Evolutionary conservation across 192 early-diverging fungal species (phyloP).

Genomic region (Entophlyctis luteolus): DNA sequence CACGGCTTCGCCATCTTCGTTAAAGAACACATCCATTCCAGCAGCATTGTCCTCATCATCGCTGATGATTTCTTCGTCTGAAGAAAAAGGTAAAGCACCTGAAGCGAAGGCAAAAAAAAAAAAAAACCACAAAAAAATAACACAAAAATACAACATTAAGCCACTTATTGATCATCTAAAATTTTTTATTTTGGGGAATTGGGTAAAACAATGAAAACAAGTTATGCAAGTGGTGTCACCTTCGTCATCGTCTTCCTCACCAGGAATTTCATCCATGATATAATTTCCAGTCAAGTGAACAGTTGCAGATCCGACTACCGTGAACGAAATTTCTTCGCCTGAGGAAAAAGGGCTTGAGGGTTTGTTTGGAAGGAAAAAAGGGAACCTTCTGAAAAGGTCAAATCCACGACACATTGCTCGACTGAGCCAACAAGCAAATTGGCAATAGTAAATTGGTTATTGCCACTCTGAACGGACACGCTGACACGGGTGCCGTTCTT

Average conservation of each 20-base stretch:
- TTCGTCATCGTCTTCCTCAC: constrained; percentile 35
- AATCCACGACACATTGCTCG: constrained; percentile 75
- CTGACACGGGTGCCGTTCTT: constrained; percentile 59
- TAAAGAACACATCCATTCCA: constrained; percentile 24
- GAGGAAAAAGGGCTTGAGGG: no score
- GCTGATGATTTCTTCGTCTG: background rate
- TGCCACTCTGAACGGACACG: constrained; percentile 65
- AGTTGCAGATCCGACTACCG: constrained; percentile 56
- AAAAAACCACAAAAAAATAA: background rate
- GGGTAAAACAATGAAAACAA: background rate
- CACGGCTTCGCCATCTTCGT: constrained; percentile 36
- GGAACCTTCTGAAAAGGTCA: constrained; percentile 39
- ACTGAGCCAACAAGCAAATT: constrained; percentile 70
- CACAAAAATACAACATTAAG: background rate
- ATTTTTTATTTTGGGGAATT: background rate
- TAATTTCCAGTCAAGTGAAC: constrained; percentile 72
- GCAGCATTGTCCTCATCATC: background rate
- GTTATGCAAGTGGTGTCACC: background rate
- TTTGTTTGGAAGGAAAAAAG: background rate
- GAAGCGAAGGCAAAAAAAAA: background rate
- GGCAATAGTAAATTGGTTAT: constrained; percentile 74
- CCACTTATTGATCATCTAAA: background rate
- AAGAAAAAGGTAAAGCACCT: background rate
- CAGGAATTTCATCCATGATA: constrained; percentile 44
- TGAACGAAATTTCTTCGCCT: constrained; percentile 73